These are phyloP conservation scores for Sutorius australiensis DNA, from an alignment of 768 basidiomycete species.

Conservation along the genomic window DNA sequence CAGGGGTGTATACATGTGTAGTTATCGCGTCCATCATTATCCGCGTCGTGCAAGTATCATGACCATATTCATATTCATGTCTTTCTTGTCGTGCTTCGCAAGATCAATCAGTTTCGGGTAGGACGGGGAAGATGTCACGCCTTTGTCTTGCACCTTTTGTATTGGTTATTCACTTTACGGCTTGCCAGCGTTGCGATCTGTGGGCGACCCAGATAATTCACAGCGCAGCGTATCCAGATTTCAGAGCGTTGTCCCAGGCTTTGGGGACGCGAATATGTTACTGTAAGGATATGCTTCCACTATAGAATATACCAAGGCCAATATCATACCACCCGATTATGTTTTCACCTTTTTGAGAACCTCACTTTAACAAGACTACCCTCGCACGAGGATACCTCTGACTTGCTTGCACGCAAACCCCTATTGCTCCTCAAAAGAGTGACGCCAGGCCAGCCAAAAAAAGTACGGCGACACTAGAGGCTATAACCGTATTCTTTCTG, in stretches of 20 bases:
- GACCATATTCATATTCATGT: background rate
- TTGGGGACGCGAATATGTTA: background rate
- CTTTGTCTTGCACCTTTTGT: background rate
- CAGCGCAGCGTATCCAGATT: background rate
- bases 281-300: background rate
- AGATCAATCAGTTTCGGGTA: background rate
- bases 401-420: background rate
- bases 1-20: slow-evolving; percentile 1
- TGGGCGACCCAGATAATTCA: background rate
- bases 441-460: slow-evolving; percentile 9
- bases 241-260: background rate
- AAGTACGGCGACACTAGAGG: slow-evolving; percentile 6
- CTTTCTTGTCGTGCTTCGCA: background rate
- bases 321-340: background rate
- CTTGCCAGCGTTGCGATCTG: background rate
- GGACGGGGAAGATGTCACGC: background rate
- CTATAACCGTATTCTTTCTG: slow-evolving; percentile 10
- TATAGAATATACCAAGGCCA: background rate
- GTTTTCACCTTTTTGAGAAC: background rate
- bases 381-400: background rate
- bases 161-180: background rate
- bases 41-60: background rate
- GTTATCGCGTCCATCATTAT: background rate
- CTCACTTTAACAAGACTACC: background rate
- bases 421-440: slow-evolving; percentile 10